A percentile compares a stretch with the other conserved stretches of the same genome.
phyloP scores from a whole-genome alignment of 2,329 filamentous ascomycete genomes.

The Exophiala sideris region DNA sequence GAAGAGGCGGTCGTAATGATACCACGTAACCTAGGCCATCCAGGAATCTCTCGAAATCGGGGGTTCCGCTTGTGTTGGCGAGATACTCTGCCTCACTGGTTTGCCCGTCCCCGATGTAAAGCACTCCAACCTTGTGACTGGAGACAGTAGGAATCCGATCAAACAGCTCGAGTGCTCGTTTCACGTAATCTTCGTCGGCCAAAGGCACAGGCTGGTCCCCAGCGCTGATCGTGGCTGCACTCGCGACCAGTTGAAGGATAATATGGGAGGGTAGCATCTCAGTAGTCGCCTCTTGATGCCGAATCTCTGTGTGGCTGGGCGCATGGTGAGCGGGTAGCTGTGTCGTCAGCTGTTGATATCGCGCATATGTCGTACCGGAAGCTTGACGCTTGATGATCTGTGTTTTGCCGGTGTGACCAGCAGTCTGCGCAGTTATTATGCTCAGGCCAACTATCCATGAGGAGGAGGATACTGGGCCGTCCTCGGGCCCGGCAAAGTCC shows the following conservation, averaged over 20 bases:
- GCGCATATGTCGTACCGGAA: slow-evolving; percentile 49
- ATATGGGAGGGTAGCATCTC: slow-evolving; percentile 47
- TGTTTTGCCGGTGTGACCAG: slow-evolving; percentile 44
- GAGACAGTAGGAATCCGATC: slow-evolving; percentile 88
- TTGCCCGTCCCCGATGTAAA: slow-evolving; percentile 89
- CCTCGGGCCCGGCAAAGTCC: slow-evolving; percentile 36
- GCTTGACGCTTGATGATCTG: slow-evolving; percentile 52
- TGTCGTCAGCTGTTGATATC: slow-evolving; percentile 47
- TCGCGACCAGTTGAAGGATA: slow-evolving; percentile 43
- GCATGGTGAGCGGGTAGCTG: slow-evolving; percentile 45
- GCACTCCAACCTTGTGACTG: slow-evolving; percentile 89
- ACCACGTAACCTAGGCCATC: slow-evolving; percentile 78
- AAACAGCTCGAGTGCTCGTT: slow-evolving; percentile 74
- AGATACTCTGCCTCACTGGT: slow-evolving; percentile 79
- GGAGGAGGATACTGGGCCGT: slow-evolving; percentile 43
- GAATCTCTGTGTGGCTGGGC: slow-evolving; percentile 38
- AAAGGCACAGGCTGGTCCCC: slow-evolving; percentile 70
- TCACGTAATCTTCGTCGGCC: slow-evolving; percentile 65
- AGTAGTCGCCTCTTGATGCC: slow-evolving; percentile 35
- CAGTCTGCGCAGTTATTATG: slow-evolving; percentile 50
- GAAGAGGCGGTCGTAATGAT: slow-evolving; percentile 68
- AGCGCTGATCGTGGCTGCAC: slow-evolving; percentile 42
- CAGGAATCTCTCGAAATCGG: slow-evolving; percentile 83
- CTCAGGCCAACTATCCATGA: slow-evolving; percentile 53
- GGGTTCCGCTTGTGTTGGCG: slow-evolving; percentile 78